Percentiles rank a stretch among this genome's conserved stretches.
Evolutionary conservation across 2,329 filamentous ascomycete species (phyloP).

Genomic region (Stylonectria norvegica): DNA sequence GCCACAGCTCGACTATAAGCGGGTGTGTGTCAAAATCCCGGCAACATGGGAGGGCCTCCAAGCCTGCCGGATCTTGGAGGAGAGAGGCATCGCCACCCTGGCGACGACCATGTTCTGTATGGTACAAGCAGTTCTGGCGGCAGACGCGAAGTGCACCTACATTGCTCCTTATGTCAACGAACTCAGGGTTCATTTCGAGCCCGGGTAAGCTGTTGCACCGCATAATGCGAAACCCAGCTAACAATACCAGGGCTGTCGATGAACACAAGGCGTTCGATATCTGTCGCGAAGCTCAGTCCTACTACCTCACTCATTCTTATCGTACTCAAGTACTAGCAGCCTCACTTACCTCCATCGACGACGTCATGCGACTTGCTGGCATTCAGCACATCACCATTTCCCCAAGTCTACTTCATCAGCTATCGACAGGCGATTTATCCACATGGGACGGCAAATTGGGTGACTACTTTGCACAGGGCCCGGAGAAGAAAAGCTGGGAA

Average conservation of each 20-base stretch:
- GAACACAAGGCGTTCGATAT: slow-evolving; percentile 48
- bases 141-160: slow-evolving; percentile 56
- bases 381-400: slow-evolving; percentile 58
- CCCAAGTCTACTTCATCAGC: slow-evolving; percentile 46
- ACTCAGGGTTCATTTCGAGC: slow-evolving; percentile 58
- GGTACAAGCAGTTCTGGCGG: slow-evolving; percentile 57
- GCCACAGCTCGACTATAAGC: slow-evolving; percentile 37
- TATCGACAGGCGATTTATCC: slow-evolving; percentile 38
- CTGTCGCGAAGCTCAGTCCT: slow-evolving; percentile 49
- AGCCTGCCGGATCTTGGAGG: slow-evolving; percentile 54
- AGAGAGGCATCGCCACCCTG: slow-evolving; percentile 53
- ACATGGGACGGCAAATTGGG: slow-evolving; percentile 30
- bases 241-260: slow-evolving; percentile 42
- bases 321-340: slow-evolving; percentile 54
- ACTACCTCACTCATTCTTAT: slow-evolving; percentile 42
- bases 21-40: slow-evolving; percentile 62
- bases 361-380: slow-evolving; percentile 57
- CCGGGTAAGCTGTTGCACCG: slow-evolving; percentile 33
- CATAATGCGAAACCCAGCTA: too few relatives aligned
- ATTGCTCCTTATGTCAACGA: slow-evolving; percentile 66
- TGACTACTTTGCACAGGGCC: slow-evolving; percentile 28
- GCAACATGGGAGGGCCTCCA: slow-evolving; percentile 61
- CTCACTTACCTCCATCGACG: slow-evolving; percentile 53
- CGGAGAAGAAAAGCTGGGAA: slow-evolving; percentile 27
- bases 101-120: slow-evolving; percentile 62